Evolutionary conservation across 768 basidiomycete species (phyloP).

Genomic region (Boletus sp.): DNA sequence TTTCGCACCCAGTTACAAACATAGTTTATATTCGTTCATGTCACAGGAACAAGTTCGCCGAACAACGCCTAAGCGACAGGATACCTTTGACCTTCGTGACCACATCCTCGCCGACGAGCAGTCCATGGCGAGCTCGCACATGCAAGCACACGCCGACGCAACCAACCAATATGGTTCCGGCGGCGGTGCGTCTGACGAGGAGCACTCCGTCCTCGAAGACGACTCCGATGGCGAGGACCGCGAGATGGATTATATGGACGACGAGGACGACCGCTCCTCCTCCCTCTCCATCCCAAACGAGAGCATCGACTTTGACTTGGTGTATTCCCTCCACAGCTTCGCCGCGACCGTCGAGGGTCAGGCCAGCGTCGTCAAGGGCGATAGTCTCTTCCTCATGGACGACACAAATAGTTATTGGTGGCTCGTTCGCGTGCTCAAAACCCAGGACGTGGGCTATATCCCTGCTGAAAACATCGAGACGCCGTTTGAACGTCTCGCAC

Average conservation of each 20-base stretch:
- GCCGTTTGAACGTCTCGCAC: constrained; percentile 91
- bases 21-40: constrained; percentile 17
- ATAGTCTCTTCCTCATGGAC: constrained; percentile 94
- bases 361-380: constrained; percentile 97
- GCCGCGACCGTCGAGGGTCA: constrained; percentile 98
- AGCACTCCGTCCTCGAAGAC: constrained; percentile 83
- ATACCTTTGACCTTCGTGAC: constrained; percentile 73
- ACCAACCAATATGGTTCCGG: constrained; percentile 35
- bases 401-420: constrained; percentile 99
- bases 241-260: constrained; percentile 64
- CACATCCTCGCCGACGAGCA: constrained; percentile 56
- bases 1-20: not conserved
- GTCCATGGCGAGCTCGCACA: constrained; percentile 44
- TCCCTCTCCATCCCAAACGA: constrained; percentile 87
- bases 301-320: constrained; percentile 90
- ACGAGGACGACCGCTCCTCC: constrained; percentile 77
- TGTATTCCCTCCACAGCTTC: constrained; percentile 94
- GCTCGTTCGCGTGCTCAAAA: constrained; percentile 98
- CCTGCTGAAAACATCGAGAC: constrained; percentile 99
- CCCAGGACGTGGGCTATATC: constrained; percentile 98
- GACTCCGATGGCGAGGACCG: constrained; percentile 75
- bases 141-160: constrained; percentile 48
- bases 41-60: constrained; percentile 28
- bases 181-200: constrained; percentile 60
- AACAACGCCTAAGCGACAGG: constrained; percentile 40